Evolutionary conservation across 148 eudicot genomes (phyloP).

Genomic region (Vaccinium myrtillus): DNA sequence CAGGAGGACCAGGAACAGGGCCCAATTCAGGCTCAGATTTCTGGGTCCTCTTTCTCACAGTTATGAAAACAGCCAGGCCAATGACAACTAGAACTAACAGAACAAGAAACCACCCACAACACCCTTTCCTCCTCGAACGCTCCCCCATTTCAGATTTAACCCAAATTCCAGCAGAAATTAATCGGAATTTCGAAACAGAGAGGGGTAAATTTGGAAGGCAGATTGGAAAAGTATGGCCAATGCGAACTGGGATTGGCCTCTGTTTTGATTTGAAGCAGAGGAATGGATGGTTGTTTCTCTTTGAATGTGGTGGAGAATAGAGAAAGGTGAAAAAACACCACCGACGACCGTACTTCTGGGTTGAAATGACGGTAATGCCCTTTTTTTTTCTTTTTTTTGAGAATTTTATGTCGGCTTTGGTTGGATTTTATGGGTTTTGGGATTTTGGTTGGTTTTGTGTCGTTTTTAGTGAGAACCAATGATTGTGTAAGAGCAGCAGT

Average conservation of each 20-base stretch:
- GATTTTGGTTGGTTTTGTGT: not conserved
- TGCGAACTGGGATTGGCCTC: not conserved
- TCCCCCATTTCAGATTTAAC: not conserved
- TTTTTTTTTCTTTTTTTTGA: not conserved
- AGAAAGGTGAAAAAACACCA: not conserved
- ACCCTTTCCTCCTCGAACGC: constrained; percentile 8
- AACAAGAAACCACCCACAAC: constrained; percentile 56
- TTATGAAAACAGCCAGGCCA: constrained; percentile 34
- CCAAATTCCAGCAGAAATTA: not conserved
- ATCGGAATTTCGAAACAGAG: not conserved
- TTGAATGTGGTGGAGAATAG: not conserved
- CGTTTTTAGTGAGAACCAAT: not conserved
- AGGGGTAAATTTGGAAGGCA: not conserved
- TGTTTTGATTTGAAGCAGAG: constrained; percentile 8
- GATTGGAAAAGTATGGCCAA: not conserved
- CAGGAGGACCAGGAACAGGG: constrained; percentile 76
- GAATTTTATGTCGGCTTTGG: not conserved
- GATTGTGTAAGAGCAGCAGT: not conserved
- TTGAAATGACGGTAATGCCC: not conserved
- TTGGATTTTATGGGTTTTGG: not conserved
- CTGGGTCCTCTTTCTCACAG: constrained; percentile 7
- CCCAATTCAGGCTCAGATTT: constrained; percentile 18
- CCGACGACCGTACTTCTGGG: not conserved
- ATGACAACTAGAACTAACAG: constrained; percentile 24
- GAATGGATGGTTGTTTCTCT: not conserved